These are phyloP conservation scores for Termitomyces sp. DNA, from an alignment of 1,284 basidiomycete species.

Conservation along the genomic window DNA sequence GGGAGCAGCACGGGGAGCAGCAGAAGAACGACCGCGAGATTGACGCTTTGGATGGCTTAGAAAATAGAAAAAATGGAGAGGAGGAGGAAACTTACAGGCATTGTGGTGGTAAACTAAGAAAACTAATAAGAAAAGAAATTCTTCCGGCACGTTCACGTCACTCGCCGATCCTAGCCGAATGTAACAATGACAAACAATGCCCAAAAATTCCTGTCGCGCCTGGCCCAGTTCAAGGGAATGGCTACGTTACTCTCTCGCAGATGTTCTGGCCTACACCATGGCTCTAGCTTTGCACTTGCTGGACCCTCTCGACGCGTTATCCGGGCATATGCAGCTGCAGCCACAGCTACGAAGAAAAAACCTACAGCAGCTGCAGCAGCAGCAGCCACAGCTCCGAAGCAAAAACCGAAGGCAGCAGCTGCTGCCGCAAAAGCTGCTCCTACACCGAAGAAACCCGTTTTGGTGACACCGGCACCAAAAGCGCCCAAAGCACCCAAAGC, in stretches of 20 bases:
- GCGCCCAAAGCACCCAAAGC: background rate
- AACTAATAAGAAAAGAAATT: slow-evolving; percentile 17
- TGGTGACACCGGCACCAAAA: background rate
- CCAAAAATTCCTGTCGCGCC: slow-evolving; percentile 1
- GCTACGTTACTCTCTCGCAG: slow-evolving; percentile 21
- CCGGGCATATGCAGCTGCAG: slow-evolving; percentile 15
- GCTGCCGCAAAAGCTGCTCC: slow-evolving; percentile 12
- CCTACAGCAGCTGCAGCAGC: slow-evolving; percentile 6
- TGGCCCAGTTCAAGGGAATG: slow-evolving; percentile 15
- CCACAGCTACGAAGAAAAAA: slow-evolving; percentile 10
- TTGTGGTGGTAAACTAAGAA: slow-evolving; percentile 30
- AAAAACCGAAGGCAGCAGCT: slow-evolving; percentile 9
- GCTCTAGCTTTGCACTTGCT: slow-evolving; percentile 2
- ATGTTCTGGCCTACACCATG: slow-evolving; percentile 16
- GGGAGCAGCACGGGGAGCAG: slow-evolving; percentile 30
- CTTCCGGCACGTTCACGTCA: slow-evolving; percentile 11
- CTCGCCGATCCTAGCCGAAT: slow-evolving; percentile 19
- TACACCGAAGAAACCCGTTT: background rate
- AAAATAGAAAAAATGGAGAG: background rate
- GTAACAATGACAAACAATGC: slow-evolving; percentile 17
- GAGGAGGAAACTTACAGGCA: slow-evolving; percentile 52
- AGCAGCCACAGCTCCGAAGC: slow-evolving; percentile 9
- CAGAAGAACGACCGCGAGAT: slow-evolving; percentile 47
- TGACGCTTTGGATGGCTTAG: slow-evolving; percentile 40
- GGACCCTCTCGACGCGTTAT: slow-evolving; percentile 9